phyloP scores from a whole-genome alignment of 129 eudicot species.

The Logfia minima region DNA sequence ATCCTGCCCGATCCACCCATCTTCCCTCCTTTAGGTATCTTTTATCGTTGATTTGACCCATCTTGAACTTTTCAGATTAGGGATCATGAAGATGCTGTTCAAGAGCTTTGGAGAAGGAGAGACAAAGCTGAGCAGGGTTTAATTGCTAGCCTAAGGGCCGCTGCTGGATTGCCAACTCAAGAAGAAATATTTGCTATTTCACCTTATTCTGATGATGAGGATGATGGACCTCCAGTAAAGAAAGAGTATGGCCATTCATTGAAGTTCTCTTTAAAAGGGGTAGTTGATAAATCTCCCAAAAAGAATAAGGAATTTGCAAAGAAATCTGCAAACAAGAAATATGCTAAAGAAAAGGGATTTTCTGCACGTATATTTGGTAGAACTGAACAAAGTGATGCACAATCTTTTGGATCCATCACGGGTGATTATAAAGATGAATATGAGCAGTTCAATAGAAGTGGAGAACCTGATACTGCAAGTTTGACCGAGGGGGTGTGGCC shows the following conservation, averaged over 20 bases:
- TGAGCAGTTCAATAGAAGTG: conserved; percentile 36
- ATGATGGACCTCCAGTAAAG: conserved; percentile 54
- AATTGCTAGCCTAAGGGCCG: conserved; percentile 79
- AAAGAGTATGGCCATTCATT: conserved; percentile 70
- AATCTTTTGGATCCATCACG: conserved; percentile 41
- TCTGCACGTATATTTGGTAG: conserved; percentile 32
- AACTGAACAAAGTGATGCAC: conserved; percentile 43
- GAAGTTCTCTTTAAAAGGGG: conserved; percentile 76
- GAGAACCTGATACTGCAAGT: conserved; percentile 49
- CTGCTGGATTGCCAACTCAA: conserved; percentile 94
- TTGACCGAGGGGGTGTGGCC: conserved; percentile 48
- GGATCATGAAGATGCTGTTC: conserved; percentile 94
- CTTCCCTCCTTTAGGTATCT: neutral
- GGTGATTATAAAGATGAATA: conserved; percentile 54
- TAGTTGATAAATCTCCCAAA: conserved; percentile 66
- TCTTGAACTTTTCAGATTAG: conserved; percentile 47
- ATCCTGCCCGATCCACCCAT: neutral
- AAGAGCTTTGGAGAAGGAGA: conserved; percentile 95
- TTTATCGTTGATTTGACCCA: neutral
- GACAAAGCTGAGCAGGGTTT: conserved; percentile 75
- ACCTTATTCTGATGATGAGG: conserved; percentile 94
- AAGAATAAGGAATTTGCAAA: conserved; percentile 62
- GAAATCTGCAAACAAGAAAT: conserved; percentile 64
- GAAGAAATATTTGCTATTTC: conserved; percentile 82
- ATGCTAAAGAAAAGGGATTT: conserved; percentile 56